Evolutionary conservation across 225 moss, liverwort and hornwort genomes (phyloP).

Genomic region (Asterella californica): DNA sequence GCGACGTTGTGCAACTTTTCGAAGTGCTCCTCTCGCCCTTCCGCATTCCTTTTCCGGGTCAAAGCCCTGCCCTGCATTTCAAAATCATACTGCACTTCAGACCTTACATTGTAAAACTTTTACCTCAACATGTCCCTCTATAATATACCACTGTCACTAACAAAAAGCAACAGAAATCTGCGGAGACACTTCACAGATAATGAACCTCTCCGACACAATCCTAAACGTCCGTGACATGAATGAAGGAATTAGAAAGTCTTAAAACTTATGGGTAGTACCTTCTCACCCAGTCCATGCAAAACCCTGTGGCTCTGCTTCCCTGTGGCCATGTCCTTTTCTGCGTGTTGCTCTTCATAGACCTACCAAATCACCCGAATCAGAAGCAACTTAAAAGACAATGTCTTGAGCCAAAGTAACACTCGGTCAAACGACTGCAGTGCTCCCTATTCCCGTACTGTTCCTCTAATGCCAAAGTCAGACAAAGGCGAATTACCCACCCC

Average conservation of each 20-base stretch:
- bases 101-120: neutral
- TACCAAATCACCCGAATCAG: neutral
- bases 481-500: slow-evolving; percentile 28
- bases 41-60: slow-evolving; percentile 48
- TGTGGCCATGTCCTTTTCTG: slow-evolving; percentile 25
- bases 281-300: slow-evolving; percentile 32
- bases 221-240: neutral
- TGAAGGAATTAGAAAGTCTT: neutral
- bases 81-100: neutral
- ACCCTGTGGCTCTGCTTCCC: slow-evolving; percentile 33
- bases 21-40: slow-evolving; percentile 38
- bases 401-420: neutral
- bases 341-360: slow-evolving; percentile 44
- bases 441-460: neutral
- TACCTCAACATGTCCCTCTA: no score
- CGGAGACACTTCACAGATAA: neutral
- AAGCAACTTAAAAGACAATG: neutral
- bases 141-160: neutral
- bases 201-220: neutral
- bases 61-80: slow-evolving; percentile 31
- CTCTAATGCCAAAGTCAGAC: neutral
- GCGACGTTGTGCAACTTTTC: slow-evolving; percentile 42
- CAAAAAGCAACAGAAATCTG: neutral
- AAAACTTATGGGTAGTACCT: slow-evolving; percentile 7
- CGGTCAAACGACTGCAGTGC: neutral